Evolutionary conservation across 495 filamentous ascomycete species (phyloP).

Genomic region (Saxispiralis lemnorum): DNA sequence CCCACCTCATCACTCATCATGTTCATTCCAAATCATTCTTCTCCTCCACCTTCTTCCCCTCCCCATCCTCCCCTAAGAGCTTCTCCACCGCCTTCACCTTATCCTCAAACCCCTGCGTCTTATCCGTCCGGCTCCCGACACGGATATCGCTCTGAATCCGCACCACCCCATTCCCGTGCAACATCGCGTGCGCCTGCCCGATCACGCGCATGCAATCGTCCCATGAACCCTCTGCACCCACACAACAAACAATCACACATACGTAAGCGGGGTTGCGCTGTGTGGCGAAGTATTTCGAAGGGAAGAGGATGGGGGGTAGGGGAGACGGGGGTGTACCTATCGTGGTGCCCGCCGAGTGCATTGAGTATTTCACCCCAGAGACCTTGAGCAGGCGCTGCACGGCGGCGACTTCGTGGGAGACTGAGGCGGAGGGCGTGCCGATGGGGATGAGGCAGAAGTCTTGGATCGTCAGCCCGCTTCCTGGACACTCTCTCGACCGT

Average conservation of each 20-base stretch:
- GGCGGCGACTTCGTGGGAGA: conserved; percentile 70
- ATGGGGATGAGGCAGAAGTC: conserved; percentile 34
- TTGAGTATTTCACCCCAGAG: conserved; percentile 60
- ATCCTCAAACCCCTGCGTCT: conserved; percentile 46
- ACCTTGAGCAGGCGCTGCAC: conserved; percentile 73
- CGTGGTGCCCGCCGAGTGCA: conserved; percentile 88
- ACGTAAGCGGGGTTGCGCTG: neutral
- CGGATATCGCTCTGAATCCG: conserved; percentile 82
- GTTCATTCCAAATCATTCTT: neutral
- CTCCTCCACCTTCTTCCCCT: neutral
- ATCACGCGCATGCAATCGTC: conserved; percentile 75
- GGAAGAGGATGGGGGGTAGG: neutral
- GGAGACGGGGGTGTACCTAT: conserved; percentile 40
- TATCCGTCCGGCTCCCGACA: conserved; percentile 61
- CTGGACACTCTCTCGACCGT: too few species aligned
- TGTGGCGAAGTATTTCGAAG: conserved; percentile 3
- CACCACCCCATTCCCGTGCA: conserved; percentile 66
- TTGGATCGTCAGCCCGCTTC: neutral
- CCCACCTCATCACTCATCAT: neutral
- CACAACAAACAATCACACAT: neutral
- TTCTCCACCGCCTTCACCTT: conserved; percentile 49
- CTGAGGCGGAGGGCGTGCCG: conserved; percentile 64
- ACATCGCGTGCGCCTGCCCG: conserved; percentile 70
- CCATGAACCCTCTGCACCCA: conserved; percentile 63
- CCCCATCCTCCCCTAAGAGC: conserved; percentile 32